Base-by-base conservation (phyloP, 306 rosid genomes). In the Corylus americana region DNA sequence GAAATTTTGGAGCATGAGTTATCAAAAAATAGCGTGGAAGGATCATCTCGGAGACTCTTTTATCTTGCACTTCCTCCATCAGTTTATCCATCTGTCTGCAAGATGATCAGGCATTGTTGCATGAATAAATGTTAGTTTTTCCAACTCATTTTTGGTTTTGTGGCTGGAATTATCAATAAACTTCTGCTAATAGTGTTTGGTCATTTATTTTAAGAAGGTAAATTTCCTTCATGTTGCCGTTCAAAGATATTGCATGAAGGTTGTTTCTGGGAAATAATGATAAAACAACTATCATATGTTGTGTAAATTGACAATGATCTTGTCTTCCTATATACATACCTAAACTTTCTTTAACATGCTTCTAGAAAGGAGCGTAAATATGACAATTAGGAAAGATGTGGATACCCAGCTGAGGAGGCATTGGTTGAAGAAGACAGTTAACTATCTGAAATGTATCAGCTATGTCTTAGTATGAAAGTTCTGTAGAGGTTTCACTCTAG, bases 21-120 rank as follows among this genome's bases (percentile, higher is more conserved):
- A 70, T 55, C 51, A 22, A 95, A 74, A 78, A 83, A 82, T 14
- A 87, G 91, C 69, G 77, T 63, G 9, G 92, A 86, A 69, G 99
- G 96, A 77, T 87, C 85, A 47, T 88, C 94, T 53, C 90, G 97
- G 74, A 88, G 99, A 87, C 97, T 95, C 75, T 95, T 93, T 87
- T 95, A 95, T 88, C 88, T 95, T 81, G 99, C 99, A 35, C 99
- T 95, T 85, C 99, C 99, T 83, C 99, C 99, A 76, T 91, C 97
- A 8, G 97, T 95, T 22, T 95, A 95, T 88, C 99, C 98, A 73
- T 86, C 99, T 37, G 99, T 95, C 80, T 86, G 93, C 90, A 88
- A 84, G 90, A 95, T 95, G 99, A 90, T 95, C 81, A 91, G 83
- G 88, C 74, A 84, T 75, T 78, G 29, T 75, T 91, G 99, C 91